A percentile compares a stretch with the other conserved stretches of the same genome.
Conservation (phyloP, 208 protist genomes). For the Herpetomonas tarakana region DNA sequence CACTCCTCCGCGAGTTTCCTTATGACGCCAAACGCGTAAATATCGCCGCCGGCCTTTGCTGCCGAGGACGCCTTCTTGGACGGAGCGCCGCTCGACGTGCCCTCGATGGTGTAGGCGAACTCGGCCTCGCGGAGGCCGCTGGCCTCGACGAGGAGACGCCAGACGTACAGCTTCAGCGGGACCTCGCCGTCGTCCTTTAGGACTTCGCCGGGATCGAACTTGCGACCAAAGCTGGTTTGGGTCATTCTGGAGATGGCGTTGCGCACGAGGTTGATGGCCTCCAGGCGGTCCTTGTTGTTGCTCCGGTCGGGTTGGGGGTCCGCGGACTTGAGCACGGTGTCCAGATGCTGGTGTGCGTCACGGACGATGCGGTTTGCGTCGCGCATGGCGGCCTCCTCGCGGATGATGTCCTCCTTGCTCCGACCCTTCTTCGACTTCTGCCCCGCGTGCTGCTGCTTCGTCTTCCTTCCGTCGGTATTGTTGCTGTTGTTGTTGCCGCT, state of each 20-base stretch:
- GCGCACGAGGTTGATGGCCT: constrained; percentile 28
- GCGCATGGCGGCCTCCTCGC: constrained; percentile 58
- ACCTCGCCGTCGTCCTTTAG: constrained; percentile 22
- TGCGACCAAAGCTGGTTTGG: constrained; percentile 32
- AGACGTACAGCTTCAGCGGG: constrained; percentile 63
- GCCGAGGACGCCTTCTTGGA: constrained; percentile 8
- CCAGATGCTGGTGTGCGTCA: constrained; percentile 43
- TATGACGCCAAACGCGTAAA: constrained; percentile 41
- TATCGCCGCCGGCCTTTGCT: constrained; percentile 12
- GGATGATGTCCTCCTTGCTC: constrained; percentile 79
- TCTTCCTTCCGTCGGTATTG: constrained; percentile 12
- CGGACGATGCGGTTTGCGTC: constrained; percentile 47
- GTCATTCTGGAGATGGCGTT: constrained; percentile 33
- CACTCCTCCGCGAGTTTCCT: constrained; percentile 33
- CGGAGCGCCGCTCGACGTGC: constrained; percentile 10
- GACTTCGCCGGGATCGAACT: constrained; percentile 64
- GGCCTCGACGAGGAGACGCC: constrained; percentile 64
- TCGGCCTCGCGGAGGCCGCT: constrained; percentile 71
- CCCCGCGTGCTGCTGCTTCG: constrained; percentile 49
- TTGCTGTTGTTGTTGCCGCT: constrained; percentile 16
- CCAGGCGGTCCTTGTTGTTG: constrained; percentile 38
- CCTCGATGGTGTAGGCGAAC: constrained; percentile 57
- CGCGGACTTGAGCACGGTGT: constrained; percentile 42
- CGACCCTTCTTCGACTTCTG: constrained; percentile 73
- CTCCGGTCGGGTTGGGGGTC: constrained; percentile 35